Conservation (phyloP, 768 basidiomycete genomes). For the Mycena metata region DNA sequence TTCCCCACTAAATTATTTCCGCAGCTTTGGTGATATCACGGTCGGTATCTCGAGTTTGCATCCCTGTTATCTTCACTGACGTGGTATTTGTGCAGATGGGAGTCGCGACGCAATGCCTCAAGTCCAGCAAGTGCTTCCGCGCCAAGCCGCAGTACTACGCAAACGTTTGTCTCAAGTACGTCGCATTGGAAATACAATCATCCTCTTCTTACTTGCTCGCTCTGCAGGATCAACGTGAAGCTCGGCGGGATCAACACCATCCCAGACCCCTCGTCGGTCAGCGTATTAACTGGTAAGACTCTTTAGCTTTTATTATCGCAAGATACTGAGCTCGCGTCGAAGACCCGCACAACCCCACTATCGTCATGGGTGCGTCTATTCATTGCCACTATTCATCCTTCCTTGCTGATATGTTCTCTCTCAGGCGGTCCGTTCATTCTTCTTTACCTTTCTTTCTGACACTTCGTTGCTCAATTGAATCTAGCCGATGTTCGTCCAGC, state of each 20-base stretch:
- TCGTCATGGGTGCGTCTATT: slow-evolving; percentile 76
- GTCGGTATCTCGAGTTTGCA: slow-evolving; percentile 43
- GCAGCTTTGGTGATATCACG: slow-evolving; percentile 79
- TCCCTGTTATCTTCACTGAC: slow-evolving; percentile 14
- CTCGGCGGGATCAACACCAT: slow-evolving; percentile 87
- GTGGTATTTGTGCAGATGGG: slow-evolving; percentile 64
- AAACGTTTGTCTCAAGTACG: slow-evolving; percentile 85
- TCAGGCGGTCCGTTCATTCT: slow-evolving; percentile 20
- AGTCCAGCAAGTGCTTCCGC: slow-evolving; percentile 71
- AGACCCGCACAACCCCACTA: slow-evolving; percentile 80
- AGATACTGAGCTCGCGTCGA: not conserved
- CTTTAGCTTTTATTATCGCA: not conserved
- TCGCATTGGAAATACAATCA: slow-evolving; percentile 17
- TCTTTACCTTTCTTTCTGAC: slow-evolving; percentile 55
- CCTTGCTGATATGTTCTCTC: not conserved
- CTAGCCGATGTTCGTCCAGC: slow-evolving; percentile 65
- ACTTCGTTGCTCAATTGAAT: not conserved
- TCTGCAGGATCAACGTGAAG: slow-evolving; percentile 82
- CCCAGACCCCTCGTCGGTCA: slow-evolving; percentile 76
- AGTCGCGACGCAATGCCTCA: slow-evolving; percentile 85
- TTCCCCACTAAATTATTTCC: slow-evolving; percentile 1
- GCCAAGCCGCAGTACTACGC: slow-evolving; percentile 86
- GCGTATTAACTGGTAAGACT: not conserved
- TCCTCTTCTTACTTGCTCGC: slow-evolving; percentile 23
- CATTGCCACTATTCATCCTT: not conserved